These are phyloP conservation scores for Penicillium longicatenatum DNA, from an alignment of 495 filamentous ascomycete species.

Conservation along the genomic window DNA sequence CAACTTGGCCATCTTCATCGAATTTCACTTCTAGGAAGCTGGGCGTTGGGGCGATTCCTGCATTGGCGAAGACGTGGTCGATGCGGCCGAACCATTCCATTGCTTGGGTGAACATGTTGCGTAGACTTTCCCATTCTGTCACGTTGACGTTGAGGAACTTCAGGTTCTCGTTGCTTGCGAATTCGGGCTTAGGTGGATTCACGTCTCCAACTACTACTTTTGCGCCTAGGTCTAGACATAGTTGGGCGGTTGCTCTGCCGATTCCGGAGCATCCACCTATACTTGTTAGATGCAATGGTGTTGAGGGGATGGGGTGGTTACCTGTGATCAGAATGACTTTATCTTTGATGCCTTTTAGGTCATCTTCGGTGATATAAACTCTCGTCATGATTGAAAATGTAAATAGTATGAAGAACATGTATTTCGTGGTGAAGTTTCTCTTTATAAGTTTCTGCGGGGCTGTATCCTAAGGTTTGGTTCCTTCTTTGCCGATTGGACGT, in stretches of 20 bases:
- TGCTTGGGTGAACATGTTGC: slow-evolving; percentile 41
- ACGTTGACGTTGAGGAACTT: slow-evolving; percentile 44
- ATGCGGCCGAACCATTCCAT: slow-evolving; percentile 43
- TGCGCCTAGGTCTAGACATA: slow-evolving; percentile 48
- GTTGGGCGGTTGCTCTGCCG: slow-evolving; percentile 45
- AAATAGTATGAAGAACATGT: no score
- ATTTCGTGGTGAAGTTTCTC: no score
- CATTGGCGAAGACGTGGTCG: slow-evolving; percentile 54
- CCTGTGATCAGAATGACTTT: slow-evolving; percentile 54
- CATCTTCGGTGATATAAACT: slow-evolving; percentile 17
- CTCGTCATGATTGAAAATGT: slow-evolving; percentile 10
- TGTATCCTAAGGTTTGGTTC: neutral
- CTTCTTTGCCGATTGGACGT: neutral
- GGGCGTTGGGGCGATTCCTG: slow-evolving; percentile 41
- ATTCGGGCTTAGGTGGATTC: slow-evolving; percentile 26
- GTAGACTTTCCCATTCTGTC: slow-evolving; percentile 41
- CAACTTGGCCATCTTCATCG: slow-evolving; percentile 41
- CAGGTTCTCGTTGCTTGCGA: slow-evolving; percentile 19
- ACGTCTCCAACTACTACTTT: slow-evolving; percentile 47
- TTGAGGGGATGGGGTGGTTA: slow-evolving; percentile 13
- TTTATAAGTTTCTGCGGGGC: neutral
- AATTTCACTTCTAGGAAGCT: slow-evolving; percentile 43
- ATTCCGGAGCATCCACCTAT: slow-evolving; percentile 54
- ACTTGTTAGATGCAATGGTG: neutral
- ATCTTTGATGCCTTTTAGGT: slow-evolving; percentile 31